Base-by-base conservation (phyloP, 331 rosid species). In the Acacia pycnantha region DNA sequence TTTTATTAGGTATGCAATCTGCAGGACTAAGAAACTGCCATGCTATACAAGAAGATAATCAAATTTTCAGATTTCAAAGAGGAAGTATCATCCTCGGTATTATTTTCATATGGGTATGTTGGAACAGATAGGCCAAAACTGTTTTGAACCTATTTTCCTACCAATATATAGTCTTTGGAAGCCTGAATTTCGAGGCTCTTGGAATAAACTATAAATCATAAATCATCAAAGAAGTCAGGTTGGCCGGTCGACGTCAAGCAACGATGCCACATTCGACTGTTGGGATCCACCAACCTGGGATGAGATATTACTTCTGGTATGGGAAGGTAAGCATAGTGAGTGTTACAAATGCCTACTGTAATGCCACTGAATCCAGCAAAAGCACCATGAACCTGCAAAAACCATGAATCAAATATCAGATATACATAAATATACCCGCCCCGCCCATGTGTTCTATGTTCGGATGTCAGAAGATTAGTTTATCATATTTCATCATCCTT, bases 261-360 rank as follows among this genome's bases (percentile, higher is more conserved):
- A 81, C 97, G 98, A 85, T 94, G 99, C 99, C 99, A 96, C 99
- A 94, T 96, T 86, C 98, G 86, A 74, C 99, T 94, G 86, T 96
- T 96, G 9, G 89, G 97, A 77, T 96, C 98, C 76, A 96, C 92
- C 84, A 87, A 70, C 76, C 98, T 90, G 33, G 98, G 92, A 77
- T 92, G 88, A 21, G 95, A 91, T 84, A 96, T 96, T 67, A 94
- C 99, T 90, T 96, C 98, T 0, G 97, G 97, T 74, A 96, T 96
- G 9, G 99, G 99, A 73, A 96, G 85, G 85, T 96, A 96, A 48
- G 91, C 98, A 66, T 94, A 94, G 82, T 96, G 99, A 69, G 99
- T 94, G 89, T 96, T 96, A 87, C 98, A 94, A 83, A 88, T 86
- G 81, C 98, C 99, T 37, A 96, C 94, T 41, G 99, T 87, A 62